phyloP scores from a whole-genome alignment of 1,284 basidiomycete species.

The Ganoderma sinense region DNA sequence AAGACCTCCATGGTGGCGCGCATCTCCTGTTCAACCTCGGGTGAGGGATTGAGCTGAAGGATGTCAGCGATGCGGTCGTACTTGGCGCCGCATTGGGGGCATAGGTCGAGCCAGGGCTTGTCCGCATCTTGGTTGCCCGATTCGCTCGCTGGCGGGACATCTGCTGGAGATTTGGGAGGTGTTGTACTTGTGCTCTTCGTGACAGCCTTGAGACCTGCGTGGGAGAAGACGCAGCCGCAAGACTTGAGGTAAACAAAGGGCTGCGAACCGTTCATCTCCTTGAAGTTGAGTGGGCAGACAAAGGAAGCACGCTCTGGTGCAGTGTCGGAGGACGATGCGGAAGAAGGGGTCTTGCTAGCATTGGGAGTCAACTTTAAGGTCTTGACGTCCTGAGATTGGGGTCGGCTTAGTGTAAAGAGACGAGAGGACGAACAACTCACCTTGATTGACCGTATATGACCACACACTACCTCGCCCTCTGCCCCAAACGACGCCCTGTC shows the following conservation, averaged over 20 bases:
- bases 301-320: constrained; percentile 67
- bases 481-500: constrained; percentile 76
- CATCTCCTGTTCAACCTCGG: constrained; percentile 66
- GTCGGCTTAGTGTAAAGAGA: background rate
- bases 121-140: constrained; percentile 4
- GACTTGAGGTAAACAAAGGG: constrained; percentile 88
- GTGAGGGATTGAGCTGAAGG: constrained; percentile 66
- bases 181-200: constrained; percentile 43
- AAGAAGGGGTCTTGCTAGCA: constrained; percentile 48
- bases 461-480: constrained; percentile 86
- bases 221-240: constrained; percentile 91
- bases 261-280: constrained; percentile 92
- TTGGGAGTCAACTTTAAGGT: constrained; percentile 83
- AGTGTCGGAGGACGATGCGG: constrained; percentile 47
- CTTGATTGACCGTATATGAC: constrained; percentile 88
- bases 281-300: constrained; percentile 88
- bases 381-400: constrained; percentile 75
- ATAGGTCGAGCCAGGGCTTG: constrained; percentile 55
- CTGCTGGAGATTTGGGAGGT: constrained; percentile 42
- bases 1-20: constrained; percentile 59
- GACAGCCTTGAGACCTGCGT: constrained; percentile 76
- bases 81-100: constrained; percentile 79
- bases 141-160: constrained; percentile 37
- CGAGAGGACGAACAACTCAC: constrained; percentile 50
- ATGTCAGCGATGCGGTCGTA: constrained; percentile 64